Conservation (phyloP, 2,329 filamentous ascomycete genomes). For the Curvularia hawaiiensis region DNA sequence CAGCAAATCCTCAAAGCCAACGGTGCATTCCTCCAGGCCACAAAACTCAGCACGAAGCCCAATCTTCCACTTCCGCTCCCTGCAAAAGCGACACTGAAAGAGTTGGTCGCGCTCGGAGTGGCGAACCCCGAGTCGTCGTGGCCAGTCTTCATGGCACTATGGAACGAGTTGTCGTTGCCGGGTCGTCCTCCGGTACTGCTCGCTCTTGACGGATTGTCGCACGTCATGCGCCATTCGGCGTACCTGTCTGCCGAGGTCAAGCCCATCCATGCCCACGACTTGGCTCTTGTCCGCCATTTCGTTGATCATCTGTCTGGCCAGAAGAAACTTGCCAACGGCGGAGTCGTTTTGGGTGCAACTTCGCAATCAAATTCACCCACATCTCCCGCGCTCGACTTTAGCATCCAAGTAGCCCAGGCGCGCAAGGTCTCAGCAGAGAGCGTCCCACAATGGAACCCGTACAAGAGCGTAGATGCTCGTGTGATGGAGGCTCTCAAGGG, state of each 20-base stretch:
- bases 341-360: slow-evolving; percentile 76
- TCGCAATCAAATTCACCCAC: slow-evolving; percentile 72
- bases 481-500: slow-evolving; percentile 54
- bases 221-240: slow-evolving; percentile 77
- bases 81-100: slow-evolving; percentile 64
- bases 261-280: slow-evolving; percentile 83
- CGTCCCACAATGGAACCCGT: slow-evolving; percentile 56
- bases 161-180: slow-evolving; percentile 72
- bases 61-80: slow-evolving; percentile 65
- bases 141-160: slow-evolving; percentile 79
- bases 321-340: slow-evolving; percentile 69
- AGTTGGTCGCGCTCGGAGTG: slow-evolving; percentile 70
- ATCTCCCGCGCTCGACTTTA: slow-evolving; percentile 70
- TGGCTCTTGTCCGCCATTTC: slow-evolving; percentile 77
- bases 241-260: slow-evolving; percentile 76
- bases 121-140: slow-evolving; percentile 79
- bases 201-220: slow-evolving; percentile 76
- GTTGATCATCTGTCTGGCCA: slow-evolving; percentile 65
- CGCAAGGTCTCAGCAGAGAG: slow-evolving; percentile 43
- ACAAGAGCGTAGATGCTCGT: slow-evolving; percentile 58
- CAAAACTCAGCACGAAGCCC: slow-evolving; percentile 59
- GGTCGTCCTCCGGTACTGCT: slow-evolving; percentile 71
- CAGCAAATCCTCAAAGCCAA: slow-evolving; percentile 76
- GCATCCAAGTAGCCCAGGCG: slow-evolving; percentile 59
- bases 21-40: slow-evolving; percentile 61